Evolutionary conservation across 768 basidiomycete genomes (phyloP), one percentile per base, ranked within the genome.

Genomic region (Phlebiopsis flavidoalba): DNA sequence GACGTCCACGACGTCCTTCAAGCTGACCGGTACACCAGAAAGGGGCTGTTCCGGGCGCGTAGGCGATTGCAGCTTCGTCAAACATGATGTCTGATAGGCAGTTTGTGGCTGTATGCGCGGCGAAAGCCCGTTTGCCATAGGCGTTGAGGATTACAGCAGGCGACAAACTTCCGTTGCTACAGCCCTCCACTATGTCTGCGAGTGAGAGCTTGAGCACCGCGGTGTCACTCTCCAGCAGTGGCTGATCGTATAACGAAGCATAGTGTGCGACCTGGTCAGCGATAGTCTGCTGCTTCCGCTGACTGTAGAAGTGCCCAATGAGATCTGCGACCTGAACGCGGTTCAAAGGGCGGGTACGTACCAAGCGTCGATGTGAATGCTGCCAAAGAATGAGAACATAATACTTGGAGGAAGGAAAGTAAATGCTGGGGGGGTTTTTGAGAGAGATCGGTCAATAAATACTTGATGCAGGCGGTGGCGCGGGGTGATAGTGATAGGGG

Each of bases 1-100:
- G 53, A 83, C 65, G 63, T 78, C 71, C 60, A 80, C 70, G 53
- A 70, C 74, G 65, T 83, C 82, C 63, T 83, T 83, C 63, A 84
- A 45, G 53, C 78, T 79, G 59, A 83, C 70, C 5, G 76, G 80
- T 1, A 83, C 74, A 21, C 82, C 82, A 15, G 78, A 74, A 11
- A 83, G 70, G 0, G 74, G 65, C 10, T 45, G n/a, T 49, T 1
- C 64, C 60, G 0, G 65, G 61, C 8, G 60, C 24, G 43, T 59
- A 46, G 59, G 59, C 10, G 46, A 49, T 31, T 15, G 66, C 56
- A 49, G 72, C 59, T 33, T 73, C 72, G n/a, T 73, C 72, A 47
- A 81, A 67, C 64, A 77, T 71, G 64, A 82, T 63, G 35, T 79
- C 78, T 2, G 82, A 75, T 17, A 84, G 66, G 64, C 83, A 84